Evolutionary conservation across 1,139 yeast species (phyloP).

Genomic region (Taphrina populina): DNA sequence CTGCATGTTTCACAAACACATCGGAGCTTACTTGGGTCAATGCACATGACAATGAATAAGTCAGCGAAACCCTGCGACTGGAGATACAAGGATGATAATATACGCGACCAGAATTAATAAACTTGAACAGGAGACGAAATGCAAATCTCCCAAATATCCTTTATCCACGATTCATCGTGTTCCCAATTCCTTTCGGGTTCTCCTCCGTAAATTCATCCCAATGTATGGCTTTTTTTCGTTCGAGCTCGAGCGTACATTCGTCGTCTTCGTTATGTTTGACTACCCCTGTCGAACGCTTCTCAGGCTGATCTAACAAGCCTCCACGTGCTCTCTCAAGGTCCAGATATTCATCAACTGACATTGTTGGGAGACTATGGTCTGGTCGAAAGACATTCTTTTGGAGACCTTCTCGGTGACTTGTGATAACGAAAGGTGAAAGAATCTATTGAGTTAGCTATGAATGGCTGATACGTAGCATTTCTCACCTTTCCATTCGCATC

Average conservation of each 20-base stretch:
- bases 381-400: conserved; percentile 75
- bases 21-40: too few relatives aligned
- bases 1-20: too few relatives aligned
- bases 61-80: too few relatives aligned
- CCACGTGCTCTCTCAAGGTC: conserved; percentile 85
- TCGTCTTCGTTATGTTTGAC: conserved; percentile 45
- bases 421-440: conserved; percentile 78
- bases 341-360: conserved; percentile 89
- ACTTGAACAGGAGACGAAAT: too few relatives aligned
- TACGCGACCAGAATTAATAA: too few relatives aligned
- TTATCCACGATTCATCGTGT: conserved; percentile 33
- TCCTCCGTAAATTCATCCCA: conserved; percentile 95
- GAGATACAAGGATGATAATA: too few relatives aligned
- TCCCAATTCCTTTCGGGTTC: conserved; percentile 55
- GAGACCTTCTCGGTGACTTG: conserved; percentile 56
- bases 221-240: conserved; percentile 61
- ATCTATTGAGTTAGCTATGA: conserved; percentile 45
- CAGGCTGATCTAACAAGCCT: conserved; percentile 55
- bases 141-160: too few relatives aligned
- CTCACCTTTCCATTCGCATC: conserved; percentile 28
- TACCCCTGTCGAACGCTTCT: background rate
- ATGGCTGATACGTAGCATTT: conserved; percentile 44
- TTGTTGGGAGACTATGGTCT: conserved; percentile 89
- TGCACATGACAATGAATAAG: too few relatives aligned
- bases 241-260: conserved; percentile 54